Percentiles rank a stretch among this genome's conserved stretches.
Evolutionary conservation across 352 stramenopile genomes (phyloP).

Genomic region (Thalassiosira mediterranea): DNA sequence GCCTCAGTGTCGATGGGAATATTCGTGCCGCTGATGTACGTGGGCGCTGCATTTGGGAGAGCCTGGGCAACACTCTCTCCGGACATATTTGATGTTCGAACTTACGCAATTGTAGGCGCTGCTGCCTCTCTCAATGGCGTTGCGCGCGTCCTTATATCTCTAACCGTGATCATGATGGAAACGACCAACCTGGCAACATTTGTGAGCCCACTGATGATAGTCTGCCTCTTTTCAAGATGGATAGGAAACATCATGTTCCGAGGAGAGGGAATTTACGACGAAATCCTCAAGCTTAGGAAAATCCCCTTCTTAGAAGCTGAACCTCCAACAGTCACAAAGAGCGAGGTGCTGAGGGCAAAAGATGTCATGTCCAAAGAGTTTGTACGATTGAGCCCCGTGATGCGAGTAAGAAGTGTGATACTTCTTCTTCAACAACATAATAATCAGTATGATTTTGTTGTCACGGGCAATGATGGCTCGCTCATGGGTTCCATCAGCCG

Average conservation of each 20-base stretch:
- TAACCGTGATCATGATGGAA: constrained; percentile 95
- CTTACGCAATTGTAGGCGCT: constrained; percentile 90
- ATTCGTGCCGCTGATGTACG: constrained; percentile 50
- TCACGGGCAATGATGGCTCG: background rate
- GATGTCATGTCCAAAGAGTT: constrained; percentile 13
- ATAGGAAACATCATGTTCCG: constrained; percentile 87
- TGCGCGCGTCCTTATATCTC: constrained; percentile 92
- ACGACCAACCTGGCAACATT: constrained; percentile 92
- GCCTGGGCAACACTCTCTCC: constrained; percentile 7
- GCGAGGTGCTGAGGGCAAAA: constrained; percentile 19
- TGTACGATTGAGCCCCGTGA: constrained; percentile 6
- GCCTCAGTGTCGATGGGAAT: constrained; percentile 24
- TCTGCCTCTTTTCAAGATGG: constrained; percentile 89
- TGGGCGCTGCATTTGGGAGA: constrained; percentile 39
- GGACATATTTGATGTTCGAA: background rate
- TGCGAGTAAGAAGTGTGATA: background rate
- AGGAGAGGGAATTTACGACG: constrained; percentile 90
- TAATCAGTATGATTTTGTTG: background rate
- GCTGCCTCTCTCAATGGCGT: constrained; percentile 91
- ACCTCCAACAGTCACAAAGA: constrained; percentile 80
- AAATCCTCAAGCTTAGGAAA: constrained; percentile 89
- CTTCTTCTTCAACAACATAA: background rate
- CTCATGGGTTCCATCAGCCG: background rate
- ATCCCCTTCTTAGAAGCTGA: constrained; percentile 89
- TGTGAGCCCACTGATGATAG: constrained; percentile 93